Percentiles rank a stretch among this genome's conserved stretches.
Conservation (phyloP, 2,329 filamentous ascomycete genomes). For the Pseudonectria foliicola region DNA sequence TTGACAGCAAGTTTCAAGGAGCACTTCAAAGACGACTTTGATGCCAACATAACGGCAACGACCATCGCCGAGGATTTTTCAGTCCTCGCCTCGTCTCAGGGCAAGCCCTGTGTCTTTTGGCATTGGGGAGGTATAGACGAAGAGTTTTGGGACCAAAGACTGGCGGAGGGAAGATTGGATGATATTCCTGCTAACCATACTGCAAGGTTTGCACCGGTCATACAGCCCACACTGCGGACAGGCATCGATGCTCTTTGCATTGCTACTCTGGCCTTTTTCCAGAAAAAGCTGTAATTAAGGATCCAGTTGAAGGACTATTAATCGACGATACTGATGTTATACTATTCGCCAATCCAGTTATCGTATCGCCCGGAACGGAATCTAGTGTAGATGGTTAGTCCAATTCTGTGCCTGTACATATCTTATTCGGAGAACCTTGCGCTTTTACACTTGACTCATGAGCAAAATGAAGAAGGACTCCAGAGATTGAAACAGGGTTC, state of each 20-base stretch:
- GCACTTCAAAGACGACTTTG: slow-evolving; percentile 35
- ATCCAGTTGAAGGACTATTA: no score
- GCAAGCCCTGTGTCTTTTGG: slow-evolving; percentile 16
- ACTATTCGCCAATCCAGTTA: no score
- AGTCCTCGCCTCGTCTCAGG: slow-evolving; percentile 14
- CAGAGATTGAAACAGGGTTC: no score
- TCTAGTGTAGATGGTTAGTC: no score
- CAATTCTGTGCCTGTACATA: no score
- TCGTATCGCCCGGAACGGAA: no score
- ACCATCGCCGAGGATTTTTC: slow-evolving; percentile 50
- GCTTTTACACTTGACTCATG: no score
- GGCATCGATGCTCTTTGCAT: slow-evolving; percentile 13
- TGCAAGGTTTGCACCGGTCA: slow-evolving; percentile 17
- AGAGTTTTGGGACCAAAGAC: slow-evolving; percentile 10
- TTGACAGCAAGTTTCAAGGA: slow-evolving; percentile 36
- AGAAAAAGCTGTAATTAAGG: neutral
- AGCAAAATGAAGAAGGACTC: no score
- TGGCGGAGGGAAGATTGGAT: slow-evolving; percentile 8
- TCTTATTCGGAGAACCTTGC: no score
- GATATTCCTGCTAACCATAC: slow-evolving; percentile 20
- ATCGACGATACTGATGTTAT: no score
- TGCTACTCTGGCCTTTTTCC: slow-evolving; percentile 11
- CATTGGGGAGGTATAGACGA: slow-evolving; percentile 11
- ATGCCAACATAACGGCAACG: slow-evolving; percentile 32
- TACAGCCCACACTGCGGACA: slow-evolving; percentile 17